Evolutionary conservation across 1,139 yeast genomes (phyloP).

Genomic region (Saccharomyces hybrid): DNA sequence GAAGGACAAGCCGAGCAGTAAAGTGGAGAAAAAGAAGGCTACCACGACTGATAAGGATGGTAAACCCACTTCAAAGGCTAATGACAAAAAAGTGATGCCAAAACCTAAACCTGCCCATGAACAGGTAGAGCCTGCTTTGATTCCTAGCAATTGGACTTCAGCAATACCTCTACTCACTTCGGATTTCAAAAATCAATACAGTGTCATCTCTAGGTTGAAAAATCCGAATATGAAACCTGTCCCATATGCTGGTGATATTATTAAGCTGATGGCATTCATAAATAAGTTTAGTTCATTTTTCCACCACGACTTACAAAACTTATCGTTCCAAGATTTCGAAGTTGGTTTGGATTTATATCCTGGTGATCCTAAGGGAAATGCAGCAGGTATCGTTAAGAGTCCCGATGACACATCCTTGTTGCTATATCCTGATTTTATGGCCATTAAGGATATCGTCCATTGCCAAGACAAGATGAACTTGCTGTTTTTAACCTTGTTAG

Average conservation of each 20-base stretch:
- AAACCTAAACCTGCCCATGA: slow-evolving; percentile 6
- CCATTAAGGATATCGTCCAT: slow-evolving; percentile 23
- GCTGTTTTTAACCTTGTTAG: slow-evolving; percentile 24
- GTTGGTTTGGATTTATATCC: slow-evolving; percentile 40
- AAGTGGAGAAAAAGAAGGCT: not conserved
- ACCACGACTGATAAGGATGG: not conserved
- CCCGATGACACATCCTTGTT: slow-evolving; percentile 5
- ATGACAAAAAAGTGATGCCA: not conserved
- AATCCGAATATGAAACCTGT: slow-evolving; percentile 32
- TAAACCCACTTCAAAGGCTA: not conserved
- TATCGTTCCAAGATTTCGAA: slow-evolving; percentile 46
- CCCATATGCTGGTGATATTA: slow-evolving; percentile 42
- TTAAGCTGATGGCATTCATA: slow-evolving; percentile 39
- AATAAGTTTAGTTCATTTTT: slow-evolving; percentile 37
- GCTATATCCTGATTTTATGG: slow-evolving; percentile 25
- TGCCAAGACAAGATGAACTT: slow-evolving; percentile 29
- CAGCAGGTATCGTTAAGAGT: slow-evolving; percentile 9
- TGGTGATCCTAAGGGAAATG: slow-evolving; percentile 10
- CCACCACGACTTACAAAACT: slow-evolving; percentile 31
- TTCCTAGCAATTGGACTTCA: slow-evolving; percentile 23
- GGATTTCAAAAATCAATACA: slow-evolving; percentile 26
- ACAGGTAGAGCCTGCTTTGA: slow-evolving; percentile 15
- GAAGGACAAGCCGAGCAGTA: not conserved
- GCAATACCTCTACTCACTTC: slow-evolving; percentile 21
- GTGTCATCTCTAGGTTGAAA: slow-evolving; percentile 27